phyloP scores from a whole-genome alignment of 139 green algal genomes.

The Eudorina sp. region DNA sequence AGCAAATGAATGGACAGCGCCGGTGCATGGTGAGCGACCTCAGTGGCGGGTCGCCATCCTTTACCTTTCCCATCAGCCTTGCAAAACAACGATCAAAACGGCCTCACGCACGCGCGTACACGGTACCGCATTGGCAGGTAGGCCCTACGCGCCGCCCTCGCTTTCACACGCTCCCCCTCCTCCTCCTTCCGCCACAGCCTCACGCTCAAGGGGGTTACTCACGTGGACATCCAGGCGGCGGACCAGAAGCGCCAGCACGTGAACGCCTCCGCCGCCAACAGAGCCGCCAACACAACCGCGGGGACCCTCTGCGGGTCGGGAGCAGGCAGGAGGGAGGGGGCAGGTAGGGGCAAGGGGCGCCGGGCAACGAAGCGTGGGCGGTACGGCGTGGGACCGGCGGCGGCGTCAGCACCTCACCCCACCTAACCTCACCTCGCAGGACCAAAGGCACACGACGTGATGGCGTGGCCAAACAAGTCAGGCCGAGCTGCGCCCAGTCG shows the following conservation, averaged over 20 bases:
- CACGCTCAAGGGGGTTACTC: background rate
- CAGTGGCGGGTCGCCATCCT: background rate
- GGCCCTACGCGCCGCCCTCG: too few relatives aligned
- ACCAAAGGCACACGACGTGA: too few relatives aligned
- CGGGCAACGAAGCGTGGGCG: too few relatives aligned
- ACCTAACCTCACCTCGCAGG: too few relatives aligned
- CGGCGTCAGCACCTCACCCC: too few relatives aligned
- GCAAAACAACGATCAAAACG: background rate
- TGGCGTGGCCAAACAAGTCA: too few relatives aligned
- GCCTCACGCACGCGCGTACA: background rate
- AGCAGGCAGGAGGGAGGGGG: background rate
- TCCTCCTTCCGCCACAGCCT: too few relatives aligned
- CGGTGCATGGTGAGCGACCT: too few relatives aligned
- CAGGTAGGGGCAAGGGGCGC: background rate
- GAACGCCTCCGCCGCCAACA: constrained; percentile 22
- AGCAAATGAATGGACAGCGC: background rate
- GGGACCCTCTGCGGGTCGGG: background rate
- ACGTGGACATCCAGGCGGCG: background rate
- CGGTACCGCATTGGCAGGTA: too few relatives aligned
- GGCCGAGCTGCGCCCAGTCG: too few relatives aligned
- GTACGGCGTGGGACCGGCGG: too few relatives aligned
- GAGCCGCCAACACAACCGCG: background rate
- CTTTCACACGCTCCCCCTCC: too few relatives aligned
- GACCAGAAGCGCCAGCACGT: constrained; percentile 37
- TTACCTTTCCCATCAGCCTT: background rate